Evolutionary conservation across 139 green algal species (phyloP), one percentile per base, ranked within the genome.

Genomic region (Auxenochlorella pyrenoidosa): DNA sequence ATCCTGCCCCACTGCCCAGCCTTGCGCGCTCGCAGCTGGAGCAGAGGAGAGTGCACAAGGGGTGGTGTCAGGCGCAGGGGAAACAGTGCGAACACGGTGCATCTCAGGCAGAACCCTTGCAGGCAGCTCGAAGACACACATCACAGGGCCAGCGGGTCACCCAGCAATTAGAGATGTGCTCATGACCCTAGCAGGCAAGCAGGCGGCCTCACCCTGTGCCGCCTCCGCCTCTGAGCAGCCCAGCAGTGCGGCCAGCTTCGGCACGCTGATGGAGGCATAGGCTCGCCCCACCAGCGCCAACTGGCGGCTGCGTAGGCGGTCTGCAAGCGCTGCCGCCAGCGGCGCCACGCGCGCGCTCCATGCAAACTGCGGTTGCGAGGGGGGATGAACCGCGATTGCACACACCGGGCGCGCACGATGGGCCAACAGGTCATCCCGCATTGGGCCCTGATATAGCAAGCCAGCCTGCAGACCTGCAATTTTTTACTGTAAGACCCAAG

Each of bases 231-330:
- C 88, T 12, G 80, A 80, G 65, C 47, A 73, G 73, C 82, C 75
- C 84, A 75, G 47, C 84, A 91, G 73, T 21, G 24, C 75, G 16
- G 83, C 72, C 36, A 91, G 63, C 71, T 85, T 91, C 3, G 40
- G 13, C 3, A 60, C 28, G 41, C 26, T n/a, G n/a, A 91, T 85
- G 65, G 12, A 43, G 32, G 21, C 38, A 36, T 89, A 91, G 19
- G 84, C 88, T 8, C 63, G 80, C 30, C 30, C n/a, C 40, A 85
- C 72, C 3, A 91, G 54, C 30, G 81, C 38, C 19, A 91, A 77
- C 63, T 86, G 68, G 71, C 75, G 43, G 26, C 58, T n/a, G 3
- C 80, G 38, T 24, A 65, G 63, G 26, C 51, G 38, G 13, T 65
- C 24, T 19, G 43, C 40, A 10, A 90, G 54, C 44, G 82, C 82